phyloP scores from a whole-genome alignment of 352 stramenopile species.

The Phytophthora nicotianae region DNA sequence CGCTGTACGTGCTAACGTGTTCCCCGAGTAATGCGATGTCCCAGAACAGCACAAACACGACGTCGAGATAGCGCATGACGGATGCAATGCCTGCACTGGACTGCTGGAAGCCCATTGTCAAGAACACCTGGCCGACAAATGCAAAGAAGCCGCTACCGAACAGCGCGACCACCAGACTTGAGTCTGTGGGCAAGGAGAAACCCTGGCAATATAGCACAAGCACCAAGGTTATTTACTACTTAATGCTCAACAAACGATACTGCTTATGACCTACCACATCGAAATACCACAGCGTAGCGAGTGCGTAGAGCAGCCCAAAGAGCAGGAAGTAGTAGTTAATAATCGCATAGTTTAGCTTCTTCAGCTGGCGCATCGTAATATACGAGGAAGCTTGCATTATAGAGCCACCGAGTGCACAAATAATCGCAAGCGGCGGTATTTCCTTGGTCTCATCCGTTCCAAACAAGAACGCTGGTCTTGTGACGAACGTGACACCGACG shows the following conservation, averaged over 20 bases:
- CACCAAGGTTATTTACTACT: not conserved
- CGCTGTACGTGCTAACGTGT: conserved; percentile 49
- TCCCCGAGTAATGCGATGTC: conserved; percentile 58
- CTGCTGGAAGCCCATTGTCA: conserved; percentile 63
- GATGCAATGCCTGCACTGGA: conserved; percentile 65
- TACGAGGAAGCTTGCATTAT: conserved; percentile 54
- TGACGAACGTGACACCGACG: conserved; percentile 56
- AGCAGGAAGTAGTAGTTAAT: conserved; percentile 60
- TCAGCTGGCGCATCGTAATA: conserved; percentile 55
- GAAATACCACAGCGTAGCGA: conserved; percentile 37
- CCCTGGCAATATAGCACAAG: conserved; percentile 10
- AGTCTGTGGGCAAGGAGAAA: conserved; percentile 43
- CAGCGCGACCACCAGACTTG: conserved; percentile 42
- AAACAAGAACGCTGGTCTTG: conserved; percentile 60
- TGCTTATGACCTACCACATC: conserved; percentile 35
- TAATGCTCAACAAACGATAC: conserved; percentile 26
- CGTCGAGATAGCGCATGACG: conserved; percentile 75
- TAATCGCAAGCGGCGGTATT: conserved; percentile 33
- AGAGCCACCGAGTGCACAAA: conserved; percentile 47
- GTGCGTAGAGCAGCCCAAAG: conserved; percentile 36
- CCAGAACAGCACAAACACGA: conserved; percentile 66
- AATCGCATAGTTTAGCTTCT: conserved; percentile 44
- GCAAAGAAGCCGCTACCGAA: conserved; percentile 51
- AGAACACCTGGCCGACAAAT: conserved; percentile 53
- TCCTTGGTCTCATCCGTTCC: conserved; percentile 18